These are phyloP conservation scores for Naganishia randhawae DNA, from an alignment of 768 basidiomycete species.

Conservation along the genomic window DNA sequence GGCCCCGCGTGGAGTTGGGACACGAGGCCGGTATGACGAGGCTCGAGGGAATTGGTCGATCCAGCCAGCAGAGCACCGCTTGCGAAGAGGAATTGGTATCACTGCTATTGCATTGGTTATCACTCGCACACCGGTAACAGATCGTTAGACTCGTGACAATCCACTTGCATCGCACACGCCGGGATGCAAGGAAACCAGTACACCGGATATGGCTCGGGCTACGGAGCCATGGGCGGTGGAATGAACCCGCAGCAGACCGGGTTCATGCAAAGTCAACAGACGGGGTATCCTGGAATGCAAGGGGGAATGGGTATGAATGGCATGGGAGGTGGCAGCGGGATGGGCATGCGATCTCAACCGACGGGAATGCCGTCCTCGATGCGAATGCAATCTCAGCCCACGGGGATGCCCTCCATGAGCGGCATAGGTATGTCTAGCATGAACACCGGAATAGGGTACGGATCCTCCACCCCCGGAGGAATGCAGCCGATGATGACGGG, in stretches of 20 bases:
- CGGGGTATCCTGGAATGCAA: conserved; percentile 28
- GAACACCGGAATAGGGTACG: conserved; percentile 6
- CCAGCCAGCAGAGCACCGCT: no score
- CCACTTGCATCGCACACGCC: background rate
- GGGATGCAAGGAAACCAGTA: conserved; percentile 20
- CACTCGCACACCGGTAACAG: background rate
- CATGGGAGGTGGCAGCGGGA: background rate
- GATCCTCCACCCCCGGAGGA: background rate
- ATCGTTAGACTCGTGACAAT: background rate
- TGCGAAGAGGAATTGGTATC: no score
- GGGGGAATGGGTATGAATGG: background rate
- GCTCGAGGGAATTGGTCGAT: conserved; percentile 2
- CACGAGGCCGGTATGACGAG: conserved; percentile 3
- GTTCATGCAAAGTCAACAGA: conserved; percentile 30
- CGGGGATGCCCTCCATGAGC: conserved; percentile 18
- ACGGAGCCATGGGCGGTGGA: conserved; percentile 18
- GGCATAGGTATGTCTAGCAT: conserved; percentile 17
- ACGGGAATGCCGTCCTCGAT: conserved; percentile 23
- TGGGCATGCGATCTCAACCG: conserved; percentile 24
- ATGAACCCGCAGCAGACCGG: conserved; percentile 40
- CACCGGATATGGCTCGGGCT: conserved; percentile 11
- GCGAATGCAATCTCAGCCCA: conserved; percentile 20
- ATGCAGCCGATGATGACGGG: conserved; percentile 27
- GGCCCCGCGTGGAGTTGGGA: background rate
- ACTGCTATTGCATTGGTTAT: background rate